phyloP scores from a whole-genome alignment of 106 monocot genomes.

The Acorus calamus region DNA sequence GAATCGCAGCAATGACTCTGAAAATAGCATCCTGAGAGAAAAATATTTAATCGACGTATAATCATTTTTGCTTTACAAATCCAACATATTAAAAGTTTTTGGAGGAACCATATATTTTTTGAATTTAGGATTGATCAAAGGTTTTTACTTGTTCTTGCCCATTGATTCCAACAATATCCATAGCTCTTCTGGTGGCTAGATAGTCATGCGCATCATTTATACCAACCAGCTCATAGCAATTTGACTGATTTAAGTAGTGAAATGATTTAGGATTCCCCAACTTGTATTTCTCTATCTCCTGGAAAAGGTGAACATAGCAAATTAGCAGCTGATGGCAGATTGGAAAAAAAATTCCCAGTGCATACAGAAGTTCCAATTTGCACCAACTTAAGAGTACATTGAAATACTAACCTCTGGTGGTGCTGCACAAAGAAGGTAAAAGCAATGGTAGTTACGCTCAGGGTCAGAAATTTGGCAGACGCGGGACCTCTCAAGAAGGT shows the following conservation, averaged over 20 bases:
- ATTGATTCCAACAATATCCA: constrained; percentile 74
- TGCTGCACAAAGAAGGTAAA: constrained; percentile 80
- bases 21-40: constrained; percentile 88
- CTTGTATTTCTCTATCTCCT: constrained; percentile 70
- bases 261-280: constrained; percentile 56
- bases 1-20: constrained; percentile 94
- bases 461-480: constrained; percentile 80
- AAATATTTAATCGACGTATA: background rate
- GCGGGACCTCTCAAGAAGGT: constrained; percentile 74
- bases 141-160: constrained; percentile 53
- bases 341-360: background rate
- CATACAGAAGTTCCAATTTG: background rate
- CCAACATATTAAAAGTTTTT: background rate
- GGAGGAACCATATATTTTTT: no score
- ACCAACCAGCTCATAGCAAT: constrained; percentile 66
- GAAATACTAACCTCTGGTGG: constrained; percentile 40
- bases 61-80: background rate
- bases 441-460: constrained; percentile 78
- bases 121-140: no score
- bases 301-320: background rate
- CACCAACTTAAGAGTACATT: background rate
- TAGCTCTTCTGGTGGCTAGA: constrained; percentile 64
- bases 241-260: constrained; percentile 82
- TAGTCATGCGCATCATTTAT: constrained; percentile 71
- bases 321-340: background rate